Evolutionary conservation across 352 stramenopile genomes (phyloP), one percentile per base, ranked within the genome.

Genomic region (Globisporangium acanthophoron): DNA sequence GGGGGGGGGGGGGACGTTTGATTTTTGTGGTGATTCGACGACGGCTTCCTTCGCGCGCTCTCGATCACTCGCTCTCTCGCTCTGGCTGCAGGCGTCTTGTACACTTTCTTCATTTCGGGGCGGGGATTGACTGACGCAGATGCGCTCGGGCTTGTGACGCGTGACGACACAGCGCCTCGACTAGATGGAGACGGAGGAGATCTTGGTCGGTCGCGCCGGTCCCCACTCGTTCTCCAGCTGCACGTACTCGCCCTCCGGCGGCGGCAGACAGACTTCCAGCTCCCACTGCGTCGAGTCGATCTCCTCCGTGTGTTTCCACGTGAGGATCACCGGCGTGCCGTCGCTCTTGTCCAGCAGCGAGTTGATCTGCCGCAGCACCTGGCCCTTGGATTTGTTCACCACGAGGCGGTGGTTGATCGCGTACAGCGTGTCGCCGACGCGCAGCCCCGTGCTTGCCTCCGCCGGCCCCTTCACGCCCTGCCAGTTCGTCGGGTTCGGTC

Each of bases 161-260:
- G 44, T 31, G 53, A 64, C 35, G 54, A 15, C 47, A 35, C 52
- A 61, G 50, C 15, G 15, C 40, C n/a, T 47, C 35, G 31, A 5
- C 74, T 91, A 92, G 54, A 94, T 92, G 51, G 82, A 92, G 37
- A 92, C 81, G 52, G 85, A 91, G 52, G 80, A 89, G 60, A 90
- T 87, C 69, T 92, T 92, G 56, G 80, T 92, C 55, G 82, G 85
- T 47, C 76, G 70, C 41, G 85, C 83, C 20, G 82, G 74, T 4
- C 85, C 85, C 85, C 85, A 94, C 63, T 94, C 85, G 67, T 94
- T 92, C 57, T 94, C 85, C 58, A 85, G 69, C 60, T 88, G 82
- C 54, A 78, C 79, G 62, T 84, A 92, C 56, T 88, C 81, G 52
- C 85, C 85, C 59, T 94, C 85, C 1, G 85, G 85, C 33, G 82